Base-by-base conservation (phyloP, 2,329 filamentous ascomycete species). In the Dryadomyces quercivorus region DNA sequence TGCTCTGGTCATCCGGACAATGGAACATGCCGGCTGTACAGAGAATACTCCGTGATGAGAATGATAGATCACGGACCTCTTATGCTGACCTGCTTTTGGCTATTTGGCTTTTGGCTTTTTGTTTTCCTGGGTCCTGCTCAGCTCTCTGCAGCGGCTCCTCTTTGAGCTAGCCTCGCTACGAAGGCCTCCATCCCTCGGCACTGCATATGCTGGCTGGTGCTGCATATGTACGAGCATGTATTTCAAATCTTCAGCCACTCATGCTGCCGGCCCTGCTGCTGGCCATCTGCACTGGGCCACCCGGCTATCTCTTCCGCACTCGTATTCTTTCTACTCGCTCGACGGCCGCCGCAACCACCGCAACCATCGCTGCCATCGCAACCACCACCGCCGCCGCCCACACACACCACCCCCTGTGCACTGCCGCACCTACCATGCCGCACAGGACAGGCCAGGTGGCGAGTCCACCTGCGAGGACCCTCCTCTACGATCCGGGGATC, bases 361-460 rank as follows among this genome's bases (percentile, higher is more conserved):
- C 61, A 64, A 65, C 68, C 65, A 61, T 57, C 63, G 63, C 65
- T n/a, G 4, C 21, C 20, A 20, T 26, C 13, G 18, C 26, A 12
- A 18, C 46, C 26, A 31, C 22, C 38, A n/a, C 50, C 4, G 8
- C 8, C 4, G 3, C 38, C 21, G 5, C 20, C 38, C 50, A 21
- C 50, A 13, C 16, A 42, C 38, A 42, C 16, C 16, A n/a, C 38
- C 12, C 16, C 38, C 38, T 15, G 38, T 9, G 9, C 38, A 42
- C 38, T 42, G 12, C 16, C 38, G 38, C 38, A 15, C 38, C 38
- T 42, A 42, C 38, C 38, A 42, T 42, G 38, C 43, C n/a, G 20
- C 26, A 47, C 51, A 46, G 26, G 18, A 9, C 20, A 12, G 20
- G 52, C 52, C 26, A 52, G 52, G 42, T 43, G 47, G 50, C 40